Conservation (phyloP, 129 eudicot genomes). For the Flaveria brownii region DNA sequence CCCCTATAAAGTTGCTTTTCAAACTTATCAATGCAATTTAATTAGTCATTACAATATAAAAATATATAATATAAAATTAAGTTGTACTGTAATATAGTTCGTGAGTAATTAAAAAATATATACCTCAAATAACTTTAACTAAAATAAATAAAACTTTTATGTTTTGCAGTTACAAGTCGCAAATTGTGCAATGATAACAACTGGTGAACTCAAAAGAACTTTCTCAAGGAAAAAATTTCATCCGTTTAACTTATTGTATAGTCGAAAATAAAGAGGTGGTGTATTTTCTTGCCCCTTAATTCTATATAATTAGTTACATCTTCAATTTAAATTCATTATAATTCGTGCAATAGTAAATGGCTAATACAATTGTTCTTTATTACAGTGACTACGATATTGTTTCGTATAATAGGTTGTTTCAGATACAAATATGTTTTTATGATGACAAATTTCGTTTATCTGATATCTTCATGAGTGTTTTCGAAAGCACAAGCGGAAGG, state of each 20-base stretch:
- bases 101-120: neutral
- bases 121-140: neutral
- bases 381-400: no score
- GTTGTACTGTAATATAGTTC: neutral
- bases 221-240: neutral
- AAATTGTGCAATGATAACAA: neutral
- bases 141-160: neutral
- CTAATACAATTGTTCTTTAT: no score
- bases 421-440: no score
- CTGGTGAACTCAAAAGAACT: neutral
- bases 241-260: neutral
- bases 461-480: no score
- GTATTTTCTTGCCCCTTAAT: neutral
- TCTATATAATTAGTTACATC: neutral
- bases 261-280: neutral
- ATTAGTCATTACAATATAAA: neutral
- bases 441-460: no score
- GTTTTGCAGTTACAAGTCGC: neutral
- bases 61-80: neutral
- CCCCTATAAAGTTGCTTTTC: conserved; percentile 19
- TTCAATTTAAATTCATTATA: no score
- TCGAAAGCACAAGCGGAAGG: no score
- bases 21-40: neutral
- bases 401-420: no score
- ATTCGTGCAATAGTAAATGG: no score